These are phyloP conservation scores for Epichloe amarillans DNA, from an alignment of 2,329 filamentous ascomycete genomes.

Conservation along the genomic window DNA sequence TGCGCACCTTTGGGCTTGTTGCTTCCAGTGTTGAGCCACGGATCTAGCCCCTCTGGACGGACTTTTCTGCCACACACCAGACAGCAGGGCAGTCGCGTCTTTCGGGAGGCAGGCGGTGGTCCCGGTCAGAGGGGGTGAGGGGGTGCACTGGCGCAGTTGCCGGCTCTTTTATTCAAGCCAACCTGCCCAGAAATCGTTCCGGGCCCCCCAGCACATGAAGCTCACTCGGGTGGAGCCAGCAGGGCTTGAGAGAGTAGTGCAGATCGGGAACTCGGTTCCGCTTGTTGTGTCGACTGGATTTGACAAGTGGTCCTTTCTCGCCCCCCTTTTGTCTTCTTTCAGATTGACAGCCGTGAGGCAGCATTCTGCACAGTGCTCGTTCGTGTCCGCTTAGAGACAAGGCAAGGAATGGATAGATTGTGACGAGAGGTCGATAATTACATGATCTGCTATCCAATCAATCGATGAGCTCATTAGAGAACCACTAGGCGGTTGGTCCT, in stretches of 20 bases:
- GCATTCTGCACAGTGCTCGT: no score
- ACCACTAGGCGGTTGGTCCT: neutral
- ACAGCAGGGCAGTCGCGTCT: neutral
- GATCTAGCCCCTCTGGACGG: neutral
- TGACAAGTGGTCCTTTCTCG: neutral
- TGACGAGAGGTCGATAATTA: no score
- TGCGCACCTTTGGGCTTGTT: neutral
- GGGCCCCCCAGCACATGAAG: neutral
- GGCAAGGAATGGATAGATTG: no score
- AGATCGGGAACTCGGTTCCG: conserved; percentile 8
- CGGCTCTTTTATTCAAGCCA: neutral
- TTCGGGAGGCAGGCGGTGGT: no score
- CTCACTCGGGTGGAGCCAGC: neutral
- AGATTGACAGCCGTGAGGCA: no score
- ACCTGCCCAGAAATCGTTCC: neutral
- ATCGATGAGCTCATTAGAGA: no score
- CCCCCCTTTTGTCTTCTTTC: no score
- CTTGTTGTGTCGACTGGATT: neutral
- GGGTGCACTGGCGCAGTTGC: neutral
- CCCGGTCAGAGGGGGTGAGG: neutral
- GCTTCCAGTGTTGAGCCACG: neutral
- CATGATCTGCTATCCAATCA: no score
- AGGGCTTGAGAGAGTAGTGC: conserved; percentile 7
- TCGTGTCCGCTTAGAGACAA: no score
- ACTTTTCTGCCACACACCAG: neutral